Conservation (phyloP, 2,329 filamentous ascomycete genomes). For the Aspergillus phoenicis region DNA sequence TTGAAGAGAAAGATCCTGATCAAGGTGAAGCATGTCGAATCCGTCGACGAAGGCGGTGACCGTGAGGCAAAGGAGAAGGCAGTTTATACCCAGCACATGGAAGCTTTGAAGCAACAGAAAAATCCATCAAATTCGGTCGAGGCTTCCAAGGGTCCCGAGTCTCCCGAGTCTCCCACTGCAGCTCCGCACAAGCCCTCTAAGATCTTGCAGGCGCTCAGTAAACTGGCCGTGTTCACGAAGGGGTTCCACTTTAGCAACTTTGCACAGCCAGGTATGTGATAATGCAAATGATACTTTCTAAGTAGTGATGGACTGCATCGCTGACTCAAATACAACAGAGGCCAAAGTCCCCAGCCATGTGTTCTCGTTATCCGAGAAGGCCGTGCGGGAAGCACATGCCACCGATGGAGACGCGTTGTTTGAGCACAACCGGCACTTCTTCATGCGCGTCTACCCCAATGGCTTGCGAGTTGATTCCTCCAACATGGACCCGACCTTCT, state of each 20-base stretch:
- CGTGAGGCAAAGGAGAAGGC: constrained; percentile 11
- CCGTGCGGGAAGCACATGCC: constrained; percentile 65
- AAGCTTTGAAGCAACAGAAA: constrained; percentile 10
- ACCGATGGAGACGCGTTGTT: constrained; percentile 65
- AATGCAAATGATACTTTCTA: neutral
- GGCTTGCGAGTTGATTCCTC: constrained; percentile 80
- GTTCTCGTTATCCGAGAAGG: constrained; percentile 65
- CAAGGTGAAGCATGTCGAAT: constrained; percentile 71
- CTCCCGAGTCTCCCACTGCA: constrained; percentile 20
- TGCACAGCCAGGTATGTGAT: constrained; percentile 61
- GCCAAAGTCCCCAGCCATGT: constrained; percentile 62
- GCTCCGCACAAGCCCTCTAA: constrained; percentile 56
- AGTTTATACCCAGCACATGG: constrained; percentile 3
- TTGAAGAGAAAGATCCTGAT: constrained; percentile 79
- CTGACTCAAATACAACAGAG: constrained; percentile 33
- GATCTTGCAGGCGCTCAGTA: constrained; percentile 72
- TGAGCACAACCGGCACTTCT: constrained; percentile 75
- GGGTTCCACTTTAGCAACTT: constrained; percentile 79
- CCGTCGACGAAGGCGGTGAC: constrained; percentile 37
- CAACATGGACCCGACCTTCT: constrained; percentile 80
- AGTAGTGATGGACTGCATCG: neutral
- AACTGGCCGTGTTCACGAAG: constrained; percentile 81
- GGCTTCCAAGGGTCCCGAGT: neutral
- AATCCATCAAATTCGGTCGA: neutral
- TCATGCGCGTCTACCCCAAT: constrained; percentile 89